A percentile compares a stretch with the other conserved stretches of the same genome.
phyloP scores from a whole-genome alignment of 495 filamentous ascomycete genomes.

The Cenococcum geophilum region DNA sequence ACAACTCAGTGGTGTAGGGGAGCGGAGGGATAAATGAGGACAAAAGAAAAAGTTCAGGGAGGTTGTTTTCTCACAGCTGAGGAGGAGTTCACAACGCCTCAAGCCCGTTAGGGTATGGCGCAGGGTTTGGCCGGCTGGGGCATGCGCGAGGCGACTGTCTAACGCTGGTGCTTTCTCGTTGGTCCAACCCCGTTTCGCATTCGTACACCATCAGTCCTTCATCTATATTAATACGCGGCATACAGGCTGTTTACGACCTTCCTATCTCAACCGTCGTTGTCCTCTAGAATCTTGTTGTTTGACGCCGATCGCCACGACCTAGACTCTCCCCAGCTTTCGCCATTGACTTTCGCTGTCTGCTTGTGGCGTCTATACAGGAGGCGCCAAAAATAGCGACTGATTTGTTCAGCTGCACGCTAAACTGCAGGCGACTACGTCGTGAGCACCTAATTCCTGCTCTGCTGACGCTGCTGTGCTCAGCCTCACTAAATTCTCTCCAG shows the following conservation, averaged over 20 bases:
- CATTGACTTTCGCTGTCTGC: too few relatives aligned
- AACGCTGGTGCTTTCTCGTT: neutral
- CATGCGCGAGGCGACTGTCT: neutral
- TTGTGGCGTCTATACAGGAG: too few relatives aligned
- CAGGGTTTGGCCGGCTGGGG: constrained; percentile 7
- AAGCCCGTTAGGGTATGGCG: constrained; percentile 5
- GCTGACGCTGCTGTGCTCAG: neutral
- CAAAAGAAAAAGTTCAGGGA: constrained; percentile 7
- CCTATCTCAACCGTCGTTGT: too few relatives aligned
- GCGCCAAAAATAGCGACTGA: constrained; percentile 16
- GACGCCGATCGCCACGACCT: neutral
- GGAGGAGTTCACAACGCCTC: constrained; percentile 11
- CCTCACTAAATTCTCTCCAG: neutral
- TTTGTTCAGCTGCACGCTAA: constrained; percentile 22
- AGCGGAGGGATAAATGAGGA: constrained; percentile 1
- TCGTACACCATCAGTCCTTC: neutral
- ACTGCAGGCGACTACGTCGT: neutral
- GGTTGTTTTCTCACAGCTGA: constrained; percentile 17
- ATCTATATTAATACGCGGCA: neutral
- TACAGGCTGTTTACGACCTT: too few relatives aligned
- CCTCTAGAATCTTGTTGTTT: too few relatives aligned
- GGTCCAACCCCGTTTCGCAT: constrained; percentile 2
- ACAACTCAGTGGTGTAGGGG: neutral
- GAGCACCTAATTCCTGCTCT: neutral
- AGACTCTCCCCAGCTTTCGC: too few relatives aligned